phyloP scores from a whole-genome alignment of 2,329 filamentous ascomycete species.

The Exophiala viscosa region DNA sequence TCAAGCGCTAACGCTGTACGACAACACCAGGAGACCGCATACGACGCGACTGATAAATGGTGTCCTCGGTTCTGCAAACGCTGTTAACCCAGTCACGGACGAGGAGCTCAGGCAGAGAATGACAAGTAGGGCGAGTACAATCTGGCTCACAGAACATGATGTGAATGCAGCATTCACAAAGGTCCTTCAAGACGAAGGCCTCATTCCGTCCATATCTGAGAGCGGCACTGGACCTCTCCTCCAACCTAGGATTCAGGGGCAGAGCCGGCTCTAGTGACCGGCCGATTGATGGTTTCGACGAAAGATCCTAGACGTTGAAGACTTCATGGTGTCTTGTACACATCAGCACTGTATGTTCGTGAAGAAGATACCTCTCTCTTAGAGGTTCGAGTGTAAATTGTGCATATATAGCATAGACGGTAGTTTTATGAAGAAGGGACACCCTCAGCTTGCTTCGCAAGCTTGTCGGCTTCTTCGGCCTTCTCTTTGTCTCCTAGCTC shows the following conservation, averaged over 20 bases:
- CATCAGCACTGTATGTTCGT: too few species aligned
- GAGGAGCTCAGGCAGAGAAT: conserved; percentile 37
- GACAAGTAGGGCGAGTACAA: conserved; percentile 36
- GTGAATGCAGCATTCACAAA: conserved; percentile 39
- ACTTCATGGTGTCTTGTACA: too few species aligned
- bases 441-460: conserved; percentile 25
- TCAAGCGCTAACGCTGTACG: conserved; percentile 39
- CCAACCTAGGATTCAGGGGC: too few species aligned
- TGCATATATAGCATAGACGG: too few species aligned
- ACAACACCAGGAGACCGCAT: conserved; percentile 43
- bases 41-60: conserved; percentile 37
- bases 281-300: too few species aligned
- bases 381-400: too few species aligned
- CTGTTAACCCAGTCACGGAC: conserved; percentile 35
- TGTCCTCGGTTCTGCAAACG: conserved; percentile 33
- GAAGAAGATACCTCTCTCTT: too few species aligned
- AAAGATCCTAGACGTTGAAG: too few species aligned
- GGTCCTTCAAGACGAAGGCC: conserved; percentile 1
- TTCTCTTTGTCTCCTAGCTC: conserved; percentile 25
- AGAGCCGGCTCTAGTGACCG: too few species aligned
- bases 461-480: conserved; percentile 19
- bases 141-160: conserved; percentile 49
- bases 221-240: too few species aligned
- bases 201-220: background rate
- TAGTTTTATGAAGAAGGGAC: conserved; percentile 17